phyloP scores from a whole-genome alignment of 495 filamentous ascomycete genomes.

The Talaromyces adpressus region DNA sequence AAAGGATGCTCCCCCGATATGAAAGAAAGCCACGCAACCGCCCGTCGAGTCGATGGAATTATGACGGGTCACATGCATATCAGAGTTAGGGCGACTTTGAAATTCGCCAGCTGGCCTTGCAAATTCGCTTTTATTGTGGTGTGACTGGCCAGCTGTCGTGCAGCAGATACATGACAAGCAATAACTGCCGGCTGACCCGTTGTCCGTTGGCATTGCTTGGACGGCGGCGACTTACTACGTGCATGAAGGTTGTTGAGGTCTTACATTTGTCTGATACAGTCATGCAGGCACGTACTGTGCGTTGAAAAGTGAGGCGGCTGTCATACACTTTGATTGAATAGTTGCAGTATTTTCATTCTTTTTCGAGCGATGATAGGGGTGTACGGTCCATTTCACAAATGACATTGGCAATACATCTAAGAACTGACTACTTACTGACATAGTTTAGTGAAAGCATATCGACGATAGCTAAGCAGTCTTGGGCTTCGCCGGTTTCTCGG shows the following conservation, averaged over 20 bases:
- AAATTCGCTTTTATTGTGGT: background rate
- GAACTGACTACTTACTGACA: background rate
- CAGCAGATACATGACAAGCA: background rate
- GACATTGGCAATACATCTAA: background rate
- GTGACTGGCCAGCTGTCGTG: background rate
- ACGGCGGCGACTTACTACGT: background rate
- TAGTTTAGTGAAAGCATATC: background rate
- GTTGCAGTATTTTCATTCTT: background rate
- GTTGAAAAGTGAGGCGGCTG: slow-evolving; percentile 4
- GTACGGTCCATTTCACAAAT: background rate
- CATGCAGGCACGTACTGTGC: background rate
- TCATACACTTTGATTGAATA: background rate
- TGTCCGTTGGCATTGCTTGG: background rate
- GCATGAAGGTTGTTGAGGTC: background rate
- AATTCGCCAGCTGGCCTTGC: background rate
- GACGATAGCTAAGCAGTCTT: background rate
- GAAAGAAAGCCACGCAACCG: background rate
- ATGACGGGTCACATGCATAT: background rate
- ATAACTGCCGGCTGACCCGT: background rate
- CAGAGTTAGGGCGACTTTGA: background rate
- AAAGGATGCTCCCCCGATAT: background rate
- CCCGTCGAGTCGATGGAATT: background rate
- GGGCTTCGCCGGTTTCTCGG: background rate
- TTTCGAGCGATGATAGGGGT: background rate
- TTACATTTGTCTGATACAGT: background rate